A percentile compares a stretch with the other conserved stretches of the same genome.
phyloP scores from a whole-genome alignment of 2,329 filamentous ascomycete genomes.

The Arachnomyces sp. region DNA sequence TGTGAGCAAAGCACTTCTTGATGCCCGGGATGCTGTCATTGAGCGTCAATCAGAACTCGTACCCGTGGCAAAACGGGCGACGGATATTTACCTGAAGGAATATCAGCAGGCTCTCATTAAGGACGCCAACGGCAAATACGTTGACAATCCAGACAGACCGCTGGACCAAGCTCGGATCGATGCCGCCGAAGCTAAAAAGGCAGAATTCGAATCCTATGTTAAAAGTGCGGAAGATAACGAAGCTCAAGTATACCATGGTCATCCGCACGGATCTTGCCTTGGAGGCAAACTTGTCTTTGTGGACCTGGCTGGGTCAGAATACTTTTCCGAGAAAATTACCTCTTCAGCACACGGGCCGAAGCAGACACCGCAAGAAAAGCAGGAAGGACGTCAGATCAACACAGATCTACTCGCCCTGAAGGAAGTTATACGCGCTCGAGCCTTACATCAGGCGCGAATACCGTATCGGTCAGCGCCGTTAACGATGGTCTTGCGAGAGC shows the following conservation, averaged over 20 bases:
- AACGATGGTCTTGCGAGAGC: slow-evolving; percentile 36
- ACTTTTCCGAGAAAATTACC: slow-evolving; percentile 24
- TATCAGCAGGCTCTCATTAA: slow-evolving; percentile 22
- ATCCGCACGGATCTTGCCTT: slow-evolving; percentile 19
- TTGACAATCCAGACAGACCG: slow-evolving; percentile 26
- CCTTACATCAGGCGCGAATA: slow-evolving; percentile 26
- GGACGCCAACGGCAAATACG: slow-evolving; percentile 25
- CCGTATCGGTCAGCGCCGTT: slow-evolving; percentile 36
- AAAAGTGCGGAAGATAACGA: slow-evolving; percentile 28
- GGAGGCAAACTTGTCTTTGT: slow-evolving; percentile 39
- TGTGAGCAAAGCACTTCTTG: slow-evolving; percentile 27
- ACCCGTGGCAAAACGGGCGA: slow-evolving; percentile 36
- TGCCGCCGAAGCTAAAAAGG: slow-evolving; percentile 31
- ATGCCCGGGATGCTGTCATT: slow-evolving; percentile 30
- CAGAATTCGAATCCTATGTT: slow-evolving; percentile 26
- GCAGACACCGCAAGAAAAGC: slow-evolving; percentile 31
- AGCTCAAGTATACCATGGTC: slow-evolving; percentile 14
- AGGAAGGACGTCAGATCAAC: slow-evolving; percentile 39
- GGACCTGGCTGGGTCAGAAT: slow-evolving; percentile 40
- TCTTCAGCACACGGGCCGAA: slow-evolving; percentile 8
- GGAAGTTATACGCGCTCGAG: slow-evolving; percentile 38
- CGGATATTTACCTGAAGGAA: slow-evolving; percentile 34
- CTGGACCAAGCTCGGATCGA: slow-evolving; percentile 33
- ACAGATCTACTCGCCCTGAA: slow-evolving; percentile 39
- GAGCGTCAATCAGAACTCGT: slow-evolving; percentile 39